Conservation (phyloP, 306 rosid genomes). For the Castanospermum australe region DNA sequence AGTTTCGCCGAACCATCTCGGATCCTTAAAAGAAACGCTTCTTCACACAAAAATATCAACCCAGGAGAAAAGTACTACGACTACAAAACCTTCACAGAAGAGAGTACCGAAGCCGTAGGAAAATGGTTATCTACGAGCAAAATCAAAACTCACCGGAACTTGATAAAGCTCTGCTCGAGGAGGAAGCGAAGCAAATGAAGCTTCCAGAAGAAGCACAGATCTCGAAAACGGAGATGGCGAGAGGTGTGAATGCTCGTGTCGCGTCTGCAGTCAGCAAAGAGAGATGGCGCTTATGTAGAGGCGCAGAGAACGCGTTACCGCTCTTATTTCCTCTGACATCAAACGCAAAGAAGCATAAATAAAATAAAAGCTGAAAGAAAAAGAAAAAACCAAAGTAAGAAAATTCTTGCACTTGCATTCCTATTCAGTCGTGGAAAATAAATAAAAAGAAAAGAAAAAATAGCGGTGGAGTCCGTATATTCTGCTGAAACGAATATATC, state of each 20-base stretch:
- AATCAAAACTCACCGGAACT: slow-evolving; percentile 34
- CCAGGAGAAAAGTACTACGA: no score
- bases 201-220: slow-evolving; percentile 44
- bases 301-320: slow-evolving; percentile 44
- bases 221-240: slow-evolving; percentile 26
- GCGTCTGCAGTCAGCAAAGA: not conserved
- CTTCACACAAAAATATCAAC: not conserved
- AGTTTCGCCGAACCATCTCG: slow-evolving; percentile 3
- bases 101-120: not conserved
- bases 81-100: no score
- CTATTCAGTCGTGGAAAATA: not conserved
- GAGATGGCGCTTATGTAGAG: slow-evolving; percentile 25
- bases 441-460: not conserved
- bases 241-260: not conserved
- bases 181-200: not conserved
- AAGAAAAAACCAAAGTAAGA: not conserved
- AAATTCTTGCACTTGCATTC: not conserved
- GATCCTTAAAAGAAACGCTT: not conserved
- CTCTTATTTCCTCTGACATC: slow-evolving; percentile 32
- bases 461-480: slow-evolving; percentile 30
- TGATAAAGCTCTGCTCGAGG: not conserved
- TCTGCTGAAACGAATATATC: slow-evolving; percentile 9
- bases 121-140: slow-evolving; percentile 10
- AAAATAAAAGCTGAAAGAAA: not conserved
- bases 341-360: slow-evolving; percentile 10